Base-by-base conservation (phyloP, 495 filamentous ascomycete species). In the Stereocaulon alpinum region DNA sequence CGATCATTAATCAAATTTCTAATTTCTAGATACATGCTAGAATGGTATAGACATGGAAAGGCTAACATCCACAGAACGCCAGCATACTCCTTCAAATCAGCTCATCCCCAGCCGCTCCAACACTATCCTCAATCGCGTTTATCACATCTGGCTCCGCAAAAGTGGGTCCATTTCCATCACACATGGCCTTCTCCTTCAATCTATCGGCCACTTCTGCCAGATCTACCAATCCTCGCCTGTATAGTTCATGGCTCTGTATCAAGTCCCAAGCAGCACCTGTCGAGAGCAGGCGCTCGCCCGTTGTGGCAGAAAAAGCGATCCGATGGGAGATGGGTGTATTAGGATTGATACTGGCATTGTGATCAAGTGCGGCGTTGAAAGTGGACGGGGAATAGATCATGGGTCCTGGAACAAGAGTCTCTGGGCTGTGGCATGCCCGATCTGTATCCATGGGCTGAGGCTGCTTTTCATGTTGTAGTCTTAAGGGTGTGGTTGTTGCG, bases 181-280 rank as follows among this genome's bases (percentile, higher is more conserved):
- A 96, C 70, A 86, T 84, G n/a, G 88, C 87, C 66, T 80, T 72
- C 2, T 75, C 77, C 74, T 89, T 88, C 42, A 98, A 69, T 24
- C 82, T 73, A 62, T 90, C 85, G 63, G 81, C 85, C 42, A 98
- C 86, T 66, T 84, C 78, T 43, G 74, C 85, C 43, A 98, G 82
- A 71, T 98, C 89, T 20, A 96, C 87, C n/a, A 86, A 73, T 0
- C 92, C 93, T 32, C 77, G 76, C 67, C 86, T 83, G 66, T 85
- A 95, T 27, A 93, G 70, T 22, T 87, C 83, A 72, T 96, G 90
- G 24, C 71, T 76, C 69, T 95, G 88, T 53, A 98, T 94, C 18
- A 91, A 73, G 66, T 96, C 92, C 92, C 93, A 96, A 3, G 91
- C 87, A 0, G 88, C 87, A 40, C 84, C 82, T 2, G 89, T 84